A percentile compares a stretch with the other conserved stretches of the same genome.
phyloP scores from a whole-genome alignment of 192 early-diverging fungal genomes.

The Backusella parvicylindrica region DNA sequence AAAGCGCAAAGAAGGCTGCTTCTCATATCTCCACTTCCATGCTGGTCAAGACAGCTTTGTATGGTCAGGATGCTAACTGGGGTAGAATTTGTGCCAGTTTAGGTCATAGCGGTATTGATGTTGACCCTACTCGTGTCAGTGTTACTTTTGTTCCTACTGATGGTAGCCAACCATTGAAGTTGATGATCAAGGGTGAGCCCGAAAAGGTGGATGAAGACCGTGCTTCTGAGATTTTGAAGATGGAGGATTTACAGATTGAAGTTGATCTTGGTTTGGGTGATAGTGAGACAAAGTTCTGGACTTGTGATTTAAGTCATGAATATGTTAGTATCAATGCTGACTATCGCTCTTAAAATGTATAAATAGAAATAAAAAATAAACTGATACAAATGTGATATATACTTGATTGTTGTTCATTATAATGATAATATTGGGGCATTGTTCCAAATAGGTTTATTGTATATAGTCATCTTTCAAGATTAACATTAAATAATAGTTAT shows the following conservation, averaged over 20 bases:
- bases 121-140: conserved; percentile 73
- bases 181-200: conserved; percentile 83
- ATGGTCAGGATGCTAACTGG: conserved; percentile 98
- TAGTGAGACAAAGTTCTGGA: conserved; percentile 84
- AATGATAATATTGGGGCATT: not conserved
- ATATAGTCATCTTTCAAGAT: too few species aligned
- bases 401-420: not conserved
- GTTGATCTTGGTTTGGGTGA: conserved; percentile 77
- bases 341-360: conserved; percentile 61
- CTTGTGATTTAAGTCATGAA: conserved; percentile 91
- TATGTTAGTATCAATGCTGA: conserved; percentile 95
- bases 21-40: conserved; percentile 88
- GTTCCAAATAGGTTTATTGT: too few species aligned
- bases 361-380: not conserved
- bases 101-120: conserved; percentile 52
- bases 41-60: conserved; percentile 94
- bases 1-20: conserved; percentile 78
- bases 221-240: conserved; percentile 77
- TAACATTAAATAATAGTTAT: too few species aligned
- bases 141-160: conserved; percentile 72
- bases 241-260: conserved; percentile 79
- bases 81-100: conserved; percentile 62
- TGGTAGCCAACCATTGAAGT: conserved; percentile 54
- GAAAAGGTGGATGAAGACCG: conserved; percentile 75
- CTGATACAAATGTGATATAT: not conserved